Evolutionary conservation across 2,329 filamentous ascomycete genomes (phyloP).

Genomic region (Cladosporium sp.): DNA sequence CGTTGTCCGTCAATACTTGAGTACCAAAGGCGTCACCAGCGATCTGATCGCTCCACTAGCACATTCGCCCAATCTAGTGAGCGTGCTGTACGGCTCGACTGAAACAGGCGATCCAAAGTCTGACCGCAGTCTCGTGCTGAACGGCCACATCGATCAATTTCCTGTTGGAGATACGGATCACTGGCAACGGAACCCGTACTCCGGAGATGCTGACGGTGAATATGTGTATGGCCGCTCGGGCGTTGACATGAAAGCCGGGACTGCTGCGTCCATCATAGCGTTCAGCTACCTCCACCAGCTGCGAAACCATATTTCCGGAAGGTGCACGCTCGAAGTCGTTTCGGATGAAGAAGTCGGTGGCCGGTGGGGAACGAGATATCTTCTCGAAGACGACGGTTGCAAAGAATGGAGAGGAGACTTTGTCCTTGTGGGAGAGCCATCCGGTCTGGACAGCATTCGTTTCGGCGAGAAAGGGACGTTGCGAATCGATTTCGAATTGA

Average conservation of each 20-base stretch:
- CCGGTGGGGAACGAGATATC: conserved; percentile 33
- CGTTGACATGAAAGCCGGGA: conserved; percentile 45
- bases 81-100: conserved; percentile 25
- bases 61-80: conserved; percentile 34
- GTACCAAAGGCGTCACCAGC: conserved; percentile 19
- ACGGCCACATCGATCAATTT: conserved; percentile 43
- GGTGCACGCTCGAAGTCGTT: conserved; percentile 30
- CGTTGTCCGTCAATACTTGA: conserved; percentile 31
- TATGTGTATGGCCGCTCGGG: conserved; percentile 36
- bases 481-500: conserved; percentile 35
- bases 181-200: conserved; percentile 38
- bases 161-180: conserved; percentile 32
- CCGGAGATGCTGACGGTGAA: conserved; percentile 32
- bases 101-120: not conserved
- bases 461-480: conserved; percentile 43
- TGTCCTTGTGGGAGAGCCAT: conserved; percentile 39
- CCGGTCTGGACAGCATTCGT: conserved; percentile 36
- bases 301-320: conserved; percentile 15
- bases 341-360: conserved; percentile 41
- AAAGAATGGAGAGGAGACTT: conserved; percentile 36
- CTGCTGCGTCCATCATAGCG: conserved; percentile 37
- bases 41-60: conserved; percentile 29
- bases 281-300: conserved; percentile 31
- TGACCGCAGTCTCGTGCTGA: conserved; percentile 35
- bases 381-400: conserved; percentile 30